Conservation (phyloP, 2,329 filamentous ascomycete genomes). For the Lecanicillium sp. region DNA sequence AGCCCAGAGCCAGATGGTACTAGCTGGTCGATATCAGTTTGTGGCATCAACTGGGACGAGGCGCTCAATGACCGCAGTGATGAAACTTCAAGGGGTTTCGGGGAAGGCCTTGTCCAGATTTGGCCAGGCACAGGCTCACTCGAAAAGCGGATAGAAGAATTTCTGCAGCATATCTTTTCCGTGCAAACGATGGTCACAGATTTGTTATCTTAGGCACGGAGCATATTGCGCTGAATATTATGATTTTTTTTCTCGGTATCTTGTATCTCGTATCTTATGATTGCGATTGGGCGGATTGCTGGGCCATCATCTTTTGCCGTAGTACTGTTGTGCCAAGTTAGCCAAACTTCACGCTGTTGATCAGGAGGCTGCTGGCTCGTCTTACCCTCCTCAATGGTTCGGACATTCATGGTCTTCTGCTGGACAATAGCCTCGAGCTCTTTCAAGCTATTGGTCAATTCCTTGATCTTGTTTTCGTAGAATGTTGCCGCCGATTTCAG, state of each 20-base stretch:
- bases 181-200: neutral
- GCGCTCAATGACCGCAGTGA: conserved; percentile 25
- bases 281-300: conserved; percentile 13
- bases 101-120: conserved; percentile 23
- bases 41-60: conserved; percentile 32
- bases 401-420: conserved; percentile 75
- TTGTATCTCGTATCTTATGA: neutral
- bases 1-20: conserved; percentile 16
- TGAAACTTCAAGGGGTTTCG: conserved; percentile 26
- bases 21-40: conserved; percentile 28
- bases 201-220: neutral
- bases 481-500: conserved; percentile 49
- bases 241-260: neutral
- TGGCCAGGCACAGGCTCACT: conserved; percentile 27
- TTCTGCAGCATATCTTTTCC: conserved; percentile 25
- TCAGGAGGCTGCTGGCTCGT: neutral
- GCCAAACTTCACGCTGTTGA: neutral
- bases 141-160: conserved; percentile 24
- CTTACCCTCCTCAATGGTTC: conserved; percentile 81
- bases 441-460: conserved; percentile 47
- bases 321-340: conserved; percentile 26
- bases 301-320: conserved; percentile 31
- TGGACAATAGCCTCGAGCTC: conserved; percentile 53
- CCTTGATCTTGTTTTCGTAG: conserved; percentile 51
- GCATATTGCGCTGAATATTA: neutral